phyloP scores from a whole-genome alignment of 345 rosid species.

The Cardiospermum halicacabum region DNA sequence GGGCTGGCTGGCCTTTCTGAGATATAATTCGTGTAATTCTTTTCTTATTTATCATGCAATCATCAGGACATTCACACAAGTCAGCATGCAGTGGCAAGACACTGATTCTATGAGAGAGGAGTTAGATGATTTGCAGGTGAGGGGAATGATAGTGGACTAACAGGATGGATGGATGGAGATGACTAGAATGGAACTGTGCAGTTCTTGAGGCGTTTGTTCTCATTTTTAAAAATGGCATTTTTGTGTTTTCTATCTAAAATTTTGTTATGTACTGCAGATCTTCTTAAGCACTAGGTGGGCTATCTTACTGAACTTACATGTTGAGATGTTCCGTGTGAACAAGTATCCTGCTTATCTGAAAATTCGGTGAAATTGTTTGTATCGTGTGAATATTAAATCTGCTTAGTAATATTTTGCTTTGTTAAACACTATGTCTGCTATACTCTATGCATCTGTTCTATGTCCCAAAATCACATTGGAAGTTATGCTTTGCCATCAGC shows the following conservation, averaged over 20 bases:
- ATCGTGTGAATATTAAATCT: neutral
- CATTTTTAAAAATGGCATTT: neutral
- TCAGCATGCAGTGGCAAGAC: conserved; percentile 98
- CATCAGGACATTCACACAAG: conserved; percentile 97
- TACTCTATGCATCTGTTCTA: conserved; percentile 3
- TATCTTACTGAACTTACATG: conserved; percentile 89
- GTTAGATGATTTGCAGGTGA: conserved; percentile 92
- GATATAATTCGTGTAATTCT: neutral
- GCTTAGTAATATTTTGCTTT: neutral
- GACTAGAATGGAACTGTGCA: neutral
- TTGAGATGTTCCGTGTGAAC: conserved; percentile 98
- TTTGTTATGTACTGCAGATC: conserved; percentile 47
- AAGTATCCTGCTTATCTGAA: conserved; percentile 70
- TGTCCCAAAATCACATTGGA: neutral
- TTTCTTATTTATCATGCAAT: conserved; percentile 12
- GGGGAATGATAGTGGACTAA: conserved; percentile 26
- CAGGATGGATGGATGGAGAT: conserved; percentile 4
- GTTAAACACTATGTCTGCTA: neutral
- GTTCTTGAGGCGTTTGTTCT: conserved; percentile 7
- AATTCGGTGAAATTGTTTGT: conserved; percentile 9
- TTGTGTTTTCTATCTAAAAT: neutral
- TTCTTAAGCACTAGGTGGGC: conserved; percentile 99
- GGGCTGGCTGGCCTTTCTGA: neutral
- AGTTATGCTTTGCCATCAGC: neutral
- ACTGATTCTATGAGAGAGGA: conserved; percentile 98